These are phyloP conservation scores for Cylindrodendrum hubeiense DNA, from an alignment of 2,329 filamentous ascomycete genomes.

Conservation along the genomic window DNA sequence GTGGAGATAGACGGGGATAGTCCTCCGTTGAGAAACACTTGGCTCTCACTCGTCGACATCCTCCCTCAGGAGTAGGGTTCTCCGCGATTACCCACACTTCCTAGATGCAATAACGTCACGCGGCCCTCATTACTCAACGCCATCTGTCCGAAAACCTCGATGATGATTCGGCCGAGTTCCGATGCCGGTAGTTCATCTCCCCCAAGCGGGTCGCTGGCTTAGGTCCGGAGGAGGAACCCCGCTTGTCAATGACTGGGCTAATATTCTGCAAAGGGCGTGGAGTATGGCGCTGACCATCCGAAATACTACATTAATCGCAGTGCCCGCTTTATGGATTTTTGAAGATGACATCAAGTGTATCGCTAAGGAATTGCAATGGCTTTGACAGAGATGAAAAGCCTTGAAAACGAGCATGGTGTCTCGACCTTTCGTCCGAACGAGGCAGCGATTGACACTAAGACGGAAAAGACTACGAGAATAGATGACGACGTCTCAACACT, in stretches of 20 bases:
- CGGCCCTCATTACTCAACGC: slow-evolving; percentile 1
- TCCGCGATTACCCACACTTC: neutral
- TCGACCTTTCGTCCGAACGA: neutral
- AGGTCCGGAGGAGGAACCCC: slow-evolving; percentile 20
- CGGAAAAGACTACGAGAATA: neutral
- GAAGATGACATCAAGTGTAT: neutral
- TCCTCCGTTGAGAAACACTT: neutral
- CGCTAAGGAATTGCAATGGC: neutral
- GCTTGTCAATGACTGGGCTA: slow-evolving; percentile 13
- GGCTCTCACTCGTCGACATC: neutral
- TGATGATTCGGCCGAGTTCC: slow-evolving; percentile 15
- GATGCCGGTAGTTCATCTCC: slow-evolving; percentile 21
- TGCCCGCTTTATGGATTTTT: neutral
- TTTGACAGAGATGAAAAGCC: neutral
- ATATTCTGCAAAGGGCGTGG: slow-evolving; percentile 17
- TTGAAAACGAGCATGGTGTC: slow-evolving; percentile 1
- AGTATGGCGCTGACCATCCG: neutral
- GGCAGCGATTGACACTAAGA: neutral
- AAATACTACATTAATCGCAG: slow-evolving; percentile 14
- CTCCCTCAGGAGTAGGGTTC: neutral
- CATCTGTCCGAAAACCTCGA: neutral
- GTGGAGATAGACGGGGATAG: neutral
- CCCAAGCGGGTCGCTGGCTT: neutral
- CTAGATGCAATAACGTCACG: slow-evolving; percentile 11
- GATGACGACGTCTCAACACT: slow-evolving; percentile 19